A percentile compares a stretch with the other conserved stretches of the same genome.
Conservation (phyloP, 2,329 filamentous ascomycete species). For the Aspergillus thermomutatus region DNA sequence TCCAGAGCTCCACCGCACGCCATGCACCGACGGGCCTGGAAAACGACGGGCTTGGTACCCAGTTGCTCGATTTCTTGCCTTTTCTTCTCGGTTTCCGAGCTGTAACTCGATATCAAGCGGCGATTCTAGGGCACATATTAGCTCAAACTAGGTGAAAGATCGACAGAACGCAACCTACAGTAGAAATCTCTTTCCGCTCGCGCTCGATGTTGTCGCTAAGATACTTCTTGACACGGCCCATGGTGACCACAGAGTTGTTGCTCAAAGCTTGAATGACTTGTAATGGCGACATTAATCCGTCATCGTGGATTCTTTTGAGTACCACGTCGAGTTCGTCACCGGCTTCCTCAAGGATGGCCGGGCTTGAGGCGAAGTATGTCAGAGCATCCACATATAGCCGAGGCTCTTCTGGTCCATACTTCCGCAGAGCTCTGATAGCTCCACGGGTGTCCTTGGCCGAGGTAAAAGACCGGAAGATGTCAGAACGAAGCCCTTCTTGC, state of each 20-base stretch:
- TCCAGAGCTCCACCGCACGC: conserved; percentile 77
- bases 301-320: conserved; percentile 80
- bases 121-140: conserved; percentile 58
- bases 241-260: conserved; percentile 78
- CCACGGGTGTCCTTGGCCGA: conserved; percentile 86
- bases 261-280: conserved; percentile 93
- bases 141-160: conserved; percentile 3
- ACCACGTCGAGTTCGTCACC: conserved; percentile 80
- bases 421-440: conserved; percentile 82
- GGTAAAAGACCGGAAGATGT: conserved; percentile 96
- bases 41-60: conserved; percentile 75
- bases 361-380: conserved; percentile 86
- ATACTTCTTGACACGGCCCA: conserved; percentile 96
- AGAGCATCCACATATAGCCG: conserved; percentile 89
- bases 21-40: conserved; percentile 84
- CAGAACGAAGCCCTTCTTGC: conserved; percentile 84
- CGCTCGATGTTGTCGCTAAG: conserved; percentile 83
- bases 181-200: conserved; percentile 79
- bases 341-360: conserved; percentile 76
- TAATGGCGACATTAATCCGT: conserved; percentile 89
- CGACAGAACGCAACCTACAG: conserved; percentile 30
- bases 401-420: conserved; percentile 88
- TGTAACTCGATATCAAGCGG: conserved; percentile 77
- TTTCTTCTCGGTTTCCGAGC: conserved; percentile 76
- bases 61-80: conserved; percentile 75